Evolutionary conservation across 768 basidiomycete species (phyloP), one percentile per base, ranked within the genome.

Genomic region (Wakefieldia striispora): DNA sequence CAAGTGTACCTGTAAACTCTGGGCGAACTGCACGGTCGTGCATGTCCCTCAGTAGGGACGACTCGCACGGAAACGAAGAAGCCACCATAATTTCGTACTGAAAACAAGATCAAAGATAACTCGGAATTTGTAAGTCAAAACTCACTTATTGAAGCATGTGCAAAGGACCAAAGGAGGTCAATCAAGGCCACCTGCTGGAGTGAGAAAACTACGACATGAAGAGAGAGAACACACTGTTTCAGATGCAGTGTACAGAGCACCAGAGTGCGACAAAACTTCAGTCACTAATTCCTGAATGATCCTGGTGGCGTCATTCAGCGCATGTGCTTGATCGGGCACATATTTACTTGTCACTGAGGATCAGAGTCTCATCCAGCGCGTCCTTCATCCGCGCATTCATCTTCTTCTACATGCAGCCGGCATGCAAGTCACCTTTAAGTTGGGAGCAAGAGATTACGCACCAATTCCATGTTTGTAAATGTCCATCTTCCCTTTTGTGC

Each of bases 91-190:
- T 73, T 77, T 46, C 74, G 70, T 51, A 80, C 79, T 78, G n/a
- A 7, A 1, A 38, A 12, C 0, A 38, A 4, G 40, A 33, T 55
- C 38, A 51, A n/a, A 17, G 34, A 24, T 8, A 6, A 33, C 2
- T 31, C 27, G 3, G 16, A 23, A 23, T 40, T 40, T 11, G 23
- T 1, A 39, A 13, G 27, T 29, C n/a, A 34, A 31, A 6, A 67
- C 86, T 60, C 63, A 93, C 92, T 76, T 42, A 89, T 91, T 4
- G 93, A 84, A 10, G 78, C 71, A 63, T 93, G 85, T 0, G 95
- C 85, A 64, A 94, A 95, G 5, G 90, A 83, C 80, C 88, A 88
- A 3, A 98, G 68, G 76, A 98, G 86, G 62, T 99, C 97, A 1
- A 95, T 69, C 47, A 93, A 71, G 0, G 94, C 91, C 17, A 97